phyloP scores from a whole-genome alignment of 306 rosid species.

The Notholithocarpus densiflorus region DNA sequence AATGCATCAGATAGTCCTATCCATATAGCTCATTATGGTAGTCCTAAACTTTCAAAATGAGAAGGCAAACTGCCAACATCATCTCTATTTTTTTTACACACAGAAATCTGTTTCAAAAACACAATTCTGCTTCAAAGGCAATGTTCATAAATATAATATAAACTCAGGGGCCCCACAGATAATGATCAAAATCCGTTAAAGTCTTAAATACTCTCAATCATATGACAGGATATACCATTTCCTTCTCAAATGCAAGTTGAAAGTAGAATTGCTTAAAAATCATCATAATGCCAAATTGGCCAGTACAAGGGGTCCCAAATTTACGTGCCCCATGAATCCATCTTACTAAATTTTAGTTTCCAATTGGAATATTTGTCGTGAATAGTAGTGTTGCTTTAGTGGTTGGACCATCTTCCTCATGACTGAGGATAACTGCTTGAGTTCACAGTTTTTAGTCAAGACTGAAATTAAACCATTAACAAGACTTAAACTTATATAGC shows the following conservation, averaged over 20 bases:
- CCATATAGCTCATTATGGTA: no score
- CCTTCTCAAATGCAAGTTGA: not conserved
- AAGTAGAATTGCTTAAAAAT: not conserved
- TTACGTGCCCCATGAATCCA: not conserved
- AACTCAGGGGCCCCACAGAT: not conserved
- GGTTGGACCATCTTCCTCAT: no score
- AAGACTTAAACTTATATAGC: no score
- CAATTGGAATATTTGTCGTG: not conserved
- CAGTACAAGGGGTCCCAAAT: conserved; percentile 9
- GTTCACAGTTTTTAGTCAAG: no score
- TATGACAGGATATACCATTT: not conserved
- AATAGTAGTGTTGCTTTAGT: no score
- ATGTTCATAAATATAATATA: not conserved
- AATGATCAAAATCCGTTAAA: not conserved
- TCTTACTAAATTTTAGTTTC: not conserved
- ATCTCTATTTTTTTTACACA: not conserved
- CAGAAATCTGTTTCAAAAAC: not conserved
- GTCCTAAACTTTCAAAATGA: no score
- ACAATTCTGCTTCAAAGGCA: not conserved
- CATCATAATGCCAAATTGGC: not conserved
- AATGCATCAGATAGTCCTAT: no score
- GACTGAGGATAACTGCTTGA: no score
- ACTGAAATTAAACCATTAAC: no score
- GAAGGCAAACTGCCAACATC: no score
- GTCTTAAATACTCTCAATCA: not conserved